A percentile compares a stretch with the other conserved stretches of the same genome.
These are phyloP conservation scores for Chlorencoelia australis DNA, from an alignment of 2,329 filamentous ascomycete genomes.

Conservation along the genomic window DNA sequence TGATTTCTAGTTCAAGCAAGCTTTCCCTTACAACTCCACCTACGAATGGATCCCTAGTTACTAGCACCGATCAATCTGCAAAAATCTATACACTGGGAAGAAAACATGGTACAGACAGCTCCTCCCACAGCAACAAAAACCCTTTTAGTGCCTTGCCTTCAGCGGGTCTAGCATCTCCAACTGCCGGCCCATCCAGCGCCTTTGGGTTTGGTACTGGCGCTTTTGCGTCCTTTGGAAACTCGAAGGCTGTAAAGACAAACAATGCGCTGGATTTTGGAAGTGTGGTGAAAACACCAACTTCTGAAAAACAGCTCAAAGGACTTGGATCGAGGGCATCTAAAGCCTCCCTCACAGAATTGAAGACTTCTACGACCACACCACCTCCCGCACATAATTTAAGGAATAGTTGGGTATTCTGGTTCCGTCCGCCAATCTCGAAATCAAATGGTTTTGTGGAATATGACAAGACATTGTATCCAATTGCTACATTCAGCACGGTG, in stretches of 20 bases:
- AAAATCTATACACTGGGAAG: slow-evolving; percentile 59
- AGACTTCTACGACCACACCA: slow-evolving; percentile 30
- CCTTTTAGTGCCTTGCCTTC: slow-evolving; percentile 53
- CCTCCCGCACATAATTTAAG: slow-evolving; percentile 54
- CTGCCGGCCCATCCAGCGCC: slow-evolving; percentile 65
- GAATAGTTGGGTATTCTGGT: slow-evolving; percentile 94
- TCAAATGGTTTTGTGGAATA: slow-evolving; percentile 82
- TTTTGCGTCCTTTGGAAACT: slow-evolving; percentile 86
- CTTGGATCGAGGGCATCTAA: slow-evolving; percentile 25
- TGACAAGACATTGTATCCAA: slow-evolving; percentile 86
- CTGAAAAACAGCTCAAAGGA: slow-evolving; percentile 53
- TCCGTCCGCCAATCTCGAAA: slow-evolving; percentile 90
- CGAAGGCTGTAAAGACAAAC: slow-evolving; percentile 79
- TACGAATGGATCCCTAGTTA: slow-evolving; percentile 25
- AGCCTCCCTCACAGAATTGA: slow-evolving; percentile 36
- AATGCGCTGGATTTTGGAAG: slow-evolving; percentile 70
- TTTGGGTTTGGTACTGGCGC: slow-evolving; percentile 92
- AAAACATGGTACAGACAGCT: slow-evolving; percentile 64
- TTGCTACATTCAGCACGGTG: slow-evolving; percentile 70
- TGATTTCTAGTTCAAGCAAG: slow-evolving; percentile 51
- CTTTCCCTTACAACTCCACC: slow-evolving; percentile 69
- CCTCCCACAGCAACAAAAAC: slow-evolving; percentile 65
- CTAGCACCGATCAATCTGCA: slow-evolving; percentile 39
- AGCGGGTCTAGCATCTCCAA: slow-evolving; percentile 4
- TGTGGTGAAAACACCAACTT: slow-evolving; percentile 44